Base-by-base conservation (phyloP, 2,329 filamentous ascomycete genomes). In the Talaromyces marneffei region DNA sequence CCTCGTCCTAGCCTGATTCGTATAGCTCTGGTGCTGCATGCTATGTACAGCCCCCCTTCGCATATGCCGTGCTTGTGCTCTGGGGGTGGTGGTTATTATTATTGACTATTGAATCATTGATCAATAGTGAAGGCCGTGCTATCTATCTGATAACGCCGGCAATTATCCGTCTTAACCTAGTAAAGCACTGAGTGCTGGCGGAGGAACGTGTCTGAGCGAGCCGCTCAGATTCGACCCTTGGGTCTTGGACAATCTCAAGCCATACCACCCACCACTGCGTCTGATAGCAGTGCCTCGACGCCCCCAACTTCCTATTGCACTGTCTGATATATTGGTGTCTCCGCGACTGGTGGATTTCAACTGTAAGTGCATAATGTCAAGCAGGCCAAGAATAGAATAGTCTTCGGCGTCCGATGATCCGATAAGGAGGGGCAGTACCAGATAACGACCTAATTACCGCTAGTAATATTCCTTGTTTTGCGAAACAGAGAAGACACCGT, bases 381-480 rank as follows among this genome's bases (percentile, higher is more conserved):
- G 29, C 29, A 20, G 29, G 48, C 48, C 48, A 52, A 35, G 48
- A 35, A 35, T 1, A 52, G 27, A 3, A 33, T 52, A 52, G 48
- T 35, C 29, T 35, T 57, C 54, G 54, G 54, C 54, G 54, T 46
- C 54, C 54, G 54, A 57, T 44, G 23, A 46, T 57, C 55, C 55
- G 55, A 50, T 58, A 50, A 58, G 56, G 56, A 58, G 56, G 56
- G 56, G 56, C 56, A 58, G 31, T 16, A 25, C 18, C 31, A 58
- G 56, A 58, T 58, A 58, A 58, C 42, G 56, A 25, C 42, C 29
- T 27, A n/a, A 50, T 37, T 58, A 58, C 56, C 42, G 42, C 56
- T 58, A 58, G 42, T 57, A 48, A 29, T 14, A n/a, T n/a, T 14
- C 42, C 31, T 8, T 35, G 29, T 35, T 52, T 52, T 35, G 48